Conservation (phyloP, 805 yeast genomes). For the Maudiozyma pseudohumilis region DNA sequence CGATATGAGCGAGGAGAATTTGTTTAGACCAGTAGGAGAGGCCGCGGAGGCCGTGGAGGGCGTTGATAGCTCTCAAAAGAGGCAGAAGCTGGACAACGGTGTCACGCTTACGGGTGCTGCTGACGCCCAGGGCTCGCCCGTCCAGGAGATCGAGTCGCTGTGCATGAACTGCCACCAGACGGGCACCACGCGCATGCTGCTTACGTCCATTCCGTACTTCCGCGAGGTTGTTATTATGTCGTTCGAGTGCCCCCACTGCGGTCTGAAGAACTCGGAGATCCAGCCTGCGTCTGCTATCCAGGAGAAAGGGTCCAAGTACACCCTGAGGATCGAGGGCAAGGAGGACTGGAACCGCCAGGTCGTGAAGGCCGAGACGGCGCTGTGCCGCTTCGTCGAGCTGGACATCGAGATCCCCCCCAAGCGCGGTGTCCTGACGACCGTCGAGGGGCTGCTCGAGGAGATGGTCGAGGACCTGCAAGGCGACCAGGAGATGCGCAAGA, state of each 20-base stretch:
- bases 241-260: constrained; percentile 92
- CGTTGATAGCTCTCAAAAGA: constrained; percentile 2
- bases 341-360: constrained; percentile 84
- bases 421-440: constrained; percentile 84
- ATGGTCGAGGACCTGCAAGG: constrained; percentile 70
- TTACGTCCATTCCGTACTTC: constrained; percentile 87
- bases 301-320: constrained; percentile 73
- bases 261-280: constrained; percentile 79
- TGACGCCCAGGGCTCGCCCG: constrained; percentile 86
- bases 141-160: constrained; percentile 86
- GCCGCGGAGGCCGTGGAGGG: constrained; percentile 41
- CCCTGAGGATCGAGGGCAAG: constrained; percentile 53
- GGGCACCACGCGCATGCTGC: constrained; percentile 73
- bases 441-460: constrained; percentile 80
- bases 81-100: constrained; percentile 25
- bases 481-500: constrained; percentile 75
- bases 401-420: constrained; percentile 94
- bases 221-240: constrained; percentile 89
- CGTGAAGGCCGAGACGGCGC: constrained; percentile 80
- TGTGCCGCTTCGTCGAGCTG: constrained; percentile 68
- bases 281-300: constrained; percentile 94
- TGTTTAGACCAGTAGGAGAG: constrained; percentile 53
- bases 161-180: constrained; percentile 91
- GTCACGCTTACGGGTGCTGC: constrained; percentile 62
- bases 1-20: constrained; percentile 17